A percentile compares a stretch with the other conserved stretches of the same genome.
These are phyloP conservation scores for Tuber brumale DNA, from an alignment of 495 filamentous ascomycete genomes.

Conservation along the genomic window DNA sequence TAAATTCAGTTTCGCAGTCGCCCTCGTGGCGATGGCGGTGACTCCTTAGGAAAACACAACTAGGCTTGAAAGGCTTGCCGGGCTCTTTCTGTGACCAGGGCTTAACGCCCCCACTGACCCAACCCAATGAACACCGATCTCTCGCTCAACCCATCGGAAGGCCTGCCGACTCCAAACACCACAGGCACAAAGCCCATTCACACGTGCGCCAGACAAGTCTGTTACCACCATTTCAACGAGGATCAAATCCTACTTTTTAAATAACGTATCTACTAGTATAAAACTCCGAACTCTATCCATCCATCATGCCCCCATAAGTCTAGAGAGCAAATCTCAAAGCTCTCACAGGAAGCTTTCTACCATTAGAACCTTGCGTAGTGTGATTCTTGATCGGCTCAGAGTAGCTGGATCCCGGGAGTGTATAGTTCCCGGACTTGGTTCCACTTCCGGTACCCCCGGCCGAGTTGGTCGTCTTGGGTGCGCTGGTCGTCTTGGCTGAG, in stretches of 20 bases:
- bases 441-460: not conserved
- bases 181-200: not conserved
- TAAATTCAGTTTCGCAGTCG: not conserved
- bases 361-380: not conserved
- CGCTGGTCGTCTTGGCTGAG: too few relatives aligned
- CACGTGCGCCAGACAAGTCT: not conserved
- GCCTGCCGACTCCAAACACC: not conserved
- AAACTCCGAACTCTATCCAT: not conserved
- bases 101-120: not conserved
- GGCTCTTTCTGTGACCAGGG: not conserved
- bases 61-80: not conserved
- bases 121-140: not conserved
- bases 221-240: not conserved
- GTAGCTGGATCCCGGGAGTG: not conserved
- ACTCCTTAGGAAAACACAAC: not conserved
- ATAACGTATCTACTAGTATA: not conserved
- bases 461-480: not conserved
- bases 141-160: not conserved
- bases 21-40: not conserved
- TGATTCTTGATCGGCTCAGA: not conserved
- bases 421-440: not conserved
- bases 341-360: not conserved
- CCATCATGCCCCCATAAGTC: not conserved
- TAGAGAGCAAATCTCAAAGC: not conserved
- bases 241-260: not conserved